These are phyloP conservation scores for Globisporangium heterothallicum DNA, from an alignment of 352 stramenopile genomes.

Conservation along the genomic window DNA sequence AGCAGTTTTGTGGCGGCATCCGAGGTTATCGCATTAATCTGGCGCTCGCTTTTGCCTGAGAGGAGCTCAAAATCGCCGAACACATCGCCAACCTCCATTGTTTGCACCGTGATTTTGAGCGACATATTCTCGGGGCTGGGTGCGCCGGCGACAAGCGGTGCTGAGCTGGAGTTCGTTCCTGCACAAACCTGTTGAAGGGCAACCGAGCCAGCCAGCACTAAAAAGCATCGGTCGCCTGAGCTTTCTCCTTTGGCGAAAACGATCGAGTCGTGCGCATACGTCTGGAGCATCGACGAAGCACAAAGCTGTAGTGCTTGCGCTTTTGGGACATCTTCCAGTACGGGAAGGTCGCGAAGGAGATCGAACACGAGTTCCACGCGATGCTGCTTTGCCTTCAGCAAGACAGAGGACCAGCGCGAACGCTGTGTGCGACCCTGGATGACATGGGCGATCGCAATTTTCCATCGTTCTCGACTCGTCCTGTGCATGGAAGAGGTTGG, in stretches of 20 bases:
- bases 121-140: neutral
- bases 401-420: conserved; percentile 26
- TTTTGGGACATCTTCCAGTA: conserved; percentile 25
- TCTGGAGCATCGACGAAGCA: conserved; percentile 24
- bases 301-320: conserved; percentile 24
- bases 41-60: conserved; percentile 14
- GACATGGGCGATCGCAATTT: conserved; percentile 28
- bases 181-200: conserved; percentile 27
- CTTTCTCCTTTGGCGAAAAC: conserved; percentile 28
- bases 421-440: conserved; percentile 30
- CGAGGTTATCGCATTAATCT: conserved; percentile 24
- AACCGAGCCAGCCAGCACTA: conserved; percentile 33
- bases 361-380: conserved; percentile 35
- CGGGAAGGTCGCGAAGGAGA: conserved; percentile 20
- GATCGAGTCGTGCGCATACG: conserved; percentile 19
- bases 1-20: conserved; percentile 26
- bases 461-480: conserved; percentile 24
- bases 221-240: conserved; percentile 24
- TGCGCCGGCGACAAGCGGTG: neutral
- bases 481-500: too few relatives aligned
- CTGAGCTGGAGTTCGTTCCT: neutral
- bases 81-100: conserved; percentile 22
- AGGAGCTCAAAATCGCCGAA: conserved; percentile 50
- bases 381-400: conserved; percentile 23
- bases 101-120: conserved; percentile 25